phyloP scores from a whole-genome alignment of 306 rosid species.

The Citrullus mucosospermus region DNA sequence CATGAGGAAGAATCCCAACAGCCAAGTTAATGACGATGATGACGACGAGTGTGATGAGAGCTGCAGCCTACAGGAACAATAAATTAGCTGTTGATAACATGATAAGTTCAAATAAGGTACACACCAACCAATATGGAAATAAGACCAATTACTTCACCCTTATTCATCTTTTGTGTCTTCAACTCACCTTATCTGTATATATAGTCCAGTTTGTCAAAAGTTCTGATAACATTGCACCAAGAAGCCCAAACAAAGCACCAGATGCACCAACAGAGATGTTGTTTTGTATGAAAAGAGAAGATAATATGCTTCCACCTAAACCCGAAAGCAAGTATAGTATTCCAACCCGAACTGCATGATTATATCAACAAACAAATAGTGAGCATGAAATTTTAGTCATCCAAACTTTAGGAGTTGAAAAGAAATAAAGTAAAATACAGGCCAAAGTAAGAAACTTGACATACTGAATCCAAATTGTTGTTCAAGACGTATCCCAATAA shows the following conservation, averaged over 20 bases:
- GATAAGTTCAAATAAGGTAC: neutral
- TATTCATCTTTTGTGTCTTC: neutral
- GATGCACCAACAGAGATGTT: constrained; percentile 14
- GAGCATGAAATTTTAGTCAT: neutral
- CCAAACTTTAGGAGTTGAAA: neutral
- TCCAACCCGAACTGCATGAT: constrained; percentile 1
- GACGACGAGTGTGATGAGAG: constrained; percentile 10
- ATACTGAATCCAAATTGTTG: constrained; percentile 7
- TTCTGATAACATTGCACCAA: constrained; percentile 13
- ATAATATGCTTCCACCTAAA: constrained; percentile 8
- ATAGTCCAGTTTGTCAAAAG: constrained; percentile 13
- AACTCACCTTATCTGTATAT: constrained; percentile 2
- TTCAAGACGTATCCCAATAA: constrained; percentile 9
- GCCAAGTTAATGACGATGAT: constrained; percentile 8
- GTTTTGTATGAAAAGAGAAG: constrained; percentile 7
- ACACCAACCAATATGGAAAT: neutral
- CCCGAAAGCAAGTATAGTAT: constrained; percentile 3
- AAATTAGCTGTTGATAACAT: neutral
- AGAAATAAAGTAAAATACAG: neutral
- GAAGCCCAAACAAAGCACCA: constrained; percentile 12
- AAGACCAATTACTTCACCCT: neutral
- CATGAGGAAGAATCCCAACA: constrained; percentile 9
- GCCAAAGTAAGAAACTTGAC: neutral
- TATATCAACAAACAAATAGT: neutral
- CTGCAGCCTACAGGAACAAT: constrained; percentile 7